Percentiles rank a stretch among this genome's conserved stretches.
Evolutionary conservation across 2,329 filamentous ascomycete species (phyloP).

Genomic region (Fusarium heterosporum): DNA sequence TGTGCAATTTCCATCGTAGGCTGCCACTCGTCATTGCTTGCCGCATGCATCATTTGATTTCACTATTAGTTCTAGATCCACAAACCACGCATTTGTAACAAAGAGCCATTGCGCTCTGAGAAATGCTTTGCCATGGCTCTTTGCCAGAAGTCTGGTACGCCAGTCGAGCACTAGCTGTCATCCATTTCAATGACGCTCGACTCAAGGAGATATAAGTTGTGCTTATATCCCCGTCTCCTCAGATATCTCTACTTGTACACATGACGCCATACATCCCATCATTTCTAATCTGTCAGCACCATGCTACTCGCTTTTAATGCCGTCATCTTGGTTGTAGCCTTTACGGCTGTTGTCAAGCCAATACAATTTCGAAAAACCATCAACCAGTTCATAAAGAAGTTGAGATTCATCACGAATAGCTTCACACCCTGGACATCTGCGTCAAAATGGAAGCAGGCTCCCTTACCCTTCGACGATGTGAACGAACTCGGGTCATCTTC

Average conservation of each 20-base stretch:
- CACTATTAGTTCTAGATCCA: neutral
- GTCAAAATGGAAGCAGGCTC: neutral
- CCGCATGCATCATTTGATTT: neutral
- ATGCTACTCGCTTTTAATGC: slow-evolving; percentile 1
- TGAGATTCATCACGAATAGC: neutral
- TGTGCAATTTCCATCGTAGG: neutral
- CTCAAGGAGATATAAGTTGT: neutral
- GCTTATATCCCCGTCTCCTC: neutral
- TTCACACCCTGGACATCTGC: neutral
- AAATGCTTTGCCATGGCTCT: neutral
- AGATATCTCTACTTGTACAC: neutral
- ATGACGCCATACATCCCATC: neutral
- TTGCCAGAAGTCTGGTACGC: neutral
- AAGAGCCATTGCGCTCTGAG: neutral
- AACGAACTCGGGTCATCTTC: neutral
- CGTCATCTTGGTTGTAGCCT: neutral
- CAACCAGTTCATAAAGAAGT: neutral
- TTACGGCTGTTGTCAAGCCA: neutral
- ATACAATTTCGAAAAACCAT: neutral
- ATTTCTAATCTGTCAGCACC: neutral
- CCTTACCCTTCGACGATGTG: too few relatives aligned
- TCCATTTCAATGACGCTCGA: neutral
- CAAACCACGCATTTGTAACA: neutral
- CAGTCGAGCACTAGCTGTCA: neutral
- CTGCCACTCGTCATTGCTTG: neutral